Base-by-base conservation (phyloP, 768 basidiomycete species). In the Candolleomyces efflorescens region DNA sequence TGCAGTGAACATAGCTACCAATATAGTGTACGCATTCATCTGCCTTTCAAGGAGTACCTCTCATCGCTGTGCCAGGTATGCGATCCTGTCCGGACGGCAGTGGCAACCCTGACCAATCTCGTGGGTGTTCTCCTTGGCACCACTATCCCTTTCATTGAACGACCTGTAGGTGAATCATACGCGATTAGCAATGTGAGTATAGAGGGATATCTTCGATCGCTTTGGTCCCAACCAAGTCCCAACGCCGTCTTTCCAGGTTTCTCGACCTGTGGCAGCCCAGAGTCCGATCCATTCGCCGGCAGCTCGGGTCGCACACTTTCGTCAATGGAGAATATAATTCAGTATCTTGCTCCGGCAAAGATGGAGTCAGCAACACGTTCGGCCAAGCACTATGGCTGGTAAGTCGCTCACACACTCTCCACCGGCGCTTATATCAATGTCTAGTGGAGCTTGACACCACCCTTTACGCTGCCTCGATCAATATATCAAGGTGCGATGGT, bases 241-340 rank as follows among this genome's bases (percentile, higher is more conserved):
- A 17, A 43, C 41, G 17, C 41, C 10, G 17, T 13, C 15, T 43
- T 43, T 43, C 45, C 46, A 82, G 81, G 62, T 81, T 77, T 62
- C 71, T 82, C n/a, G 80, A 82, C 63, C 68, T 81, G 44, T 82
- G 81, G 79, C 80, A 80, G 63, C 81, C 80, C 2, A 73, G 81
- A 27, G 81, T 83, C 32, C 67, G 71, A 32, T 70, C 74, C 3
- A 76, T 82, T 12, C 74, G 81, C 32, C 68, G 73, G 32, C 74
- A 76, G 53, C 73, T 82, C 7, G 82, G 81, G 2, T 71, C 75
- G 6, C 74, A 82, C 54, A 66, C 74, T 11, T 83, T 82, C 54
- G 69, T 77, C 38, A 78, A 82, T 50, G 81, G 79, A 80, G 81
- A 82, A 66, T 82, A 80, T 60, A 83, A 81, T 58, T 82, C 81